Base-by-base conservation (phyloP, 768 basidiomycete genomes). In the Fibroporia radiculosa region DNA sequence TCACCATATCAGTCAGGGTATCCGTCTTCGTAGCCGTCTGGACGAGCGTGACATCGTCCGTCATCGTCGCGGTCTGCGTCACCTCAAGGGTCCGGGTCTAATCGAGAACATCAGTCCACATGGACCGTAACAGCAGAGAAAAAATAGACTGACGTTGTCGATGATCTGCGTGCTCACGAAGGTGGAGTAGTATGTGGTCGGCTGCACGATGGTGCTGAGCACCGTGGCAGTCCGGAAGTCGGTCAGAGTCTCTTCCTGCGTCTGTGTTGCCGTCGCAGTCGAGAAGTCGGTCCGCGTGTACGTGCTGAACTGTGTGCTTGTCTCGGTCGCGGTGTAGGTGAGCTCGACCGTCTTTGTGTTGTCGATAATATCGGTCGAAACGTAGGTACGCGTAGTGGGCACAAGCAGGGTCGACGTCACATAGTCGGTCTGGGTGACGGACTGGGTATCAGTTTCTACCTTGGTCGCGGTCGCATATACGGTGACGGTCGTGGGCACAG, bases 291-390 rank as follows among this genome's bases (percentile, higher is more conserved):
- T 67, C 61, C 62, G 56, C 31, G 78, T 74, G 65, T 78, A 75
- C 54, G 74, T 60, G 54, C 75, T 72, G 54, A 72, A 66, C 58
- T 71, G 63, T 14, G 79, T 83, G 63, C 61, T 62, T 4, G 77
- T 80, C 63, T 78, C 71, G 27, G 82, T 83, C 11, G 77, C 75
- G 45, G 81, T 84, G 52, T 75, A 56, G 36, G 78, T 80, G 56
- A 78, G 68, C 51, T 81, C 75, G 39, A 77, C 32, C 20, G 66
- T 70, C 66, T 63, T 54, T 48, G 69, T 70, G 25, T 62, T 65
- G 67, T 82, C 78, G 52, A 78, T 70, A 56, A 75, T 65, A 61
- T 82, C 74, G 18, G 82, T 84, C 13, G 80, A 82, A 29, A 80
- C 71, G 72, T 73, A 84, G 38, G 82, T 70, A 37, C 73, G 72